Percentiles rank a stretch among this genome's conserved stretches.
Evolutionary conservation across 1,284 basidiomycete genomes (phyloP).

Genomic region (Violaceomyces palustris): DNA sequence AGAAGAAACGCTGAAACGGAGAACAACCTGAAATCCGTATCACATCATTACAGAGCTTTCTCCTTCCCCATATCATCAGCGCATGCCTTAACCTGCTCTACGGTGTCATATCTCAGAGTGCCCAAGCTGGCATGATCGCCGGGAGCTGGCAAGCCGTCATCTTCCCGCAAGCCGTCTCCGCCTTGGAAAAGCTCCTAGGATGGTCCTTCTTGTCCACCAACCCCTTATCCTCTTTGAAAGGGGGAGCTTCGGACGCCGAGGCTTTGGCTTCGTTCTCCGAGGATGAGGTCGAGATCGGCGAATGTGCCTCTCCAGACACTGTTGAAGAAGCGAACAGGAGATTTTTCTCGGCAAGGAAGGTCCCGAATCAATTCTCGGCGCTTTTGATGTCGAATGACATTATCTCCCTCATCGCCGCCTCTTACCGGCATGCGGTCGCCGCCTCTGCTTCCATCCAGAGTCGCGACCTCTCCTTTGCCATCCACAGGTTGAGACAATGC

Average conservation of each 20-base stretch:
- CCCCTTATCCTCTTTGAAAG: no score
- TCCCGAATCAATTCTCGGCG: slow-evolving; percentile 16
- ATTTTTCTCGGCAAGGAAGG: no score
- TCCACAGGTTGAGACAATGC: slow-evolving; percentile 30
- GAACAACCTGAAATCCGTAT: neutral
- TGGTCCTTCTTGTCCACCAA: slow-evolving; percentile 35
- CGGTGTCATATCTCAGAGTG: slow-evolving; percentile 15
- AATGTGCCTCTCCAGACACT: no score
- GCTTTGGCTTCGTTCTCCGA: no score
- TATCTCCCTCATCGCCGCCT: slow-evolving; percentile 23
- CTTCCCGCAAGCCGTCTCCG: slow-evolving; percentile 25
- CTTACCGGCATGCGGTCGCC: slow-evolving; percentile 18
- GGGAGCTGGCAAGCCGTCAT: slow-evolving; percentile 14
- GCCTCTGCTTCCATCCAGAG: slow-evolving; percentile 1
- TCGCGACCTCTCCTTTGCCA: slow-evolving; percentile 20
- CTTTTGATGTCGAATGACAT: slow-evolving; percentile 29
- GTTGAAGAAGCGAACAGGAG: no score
- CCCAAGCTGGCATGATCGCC: neutral
- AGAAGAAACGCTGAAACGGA: neutral
- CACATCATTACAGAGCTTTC: slow-evolving; percentile 7
- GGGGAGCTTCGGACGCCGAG: no score
- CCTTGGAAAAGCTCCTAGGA: slow-evolving; percentile 30
- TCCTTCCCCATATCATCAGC: slow-evolving; percentile 28
- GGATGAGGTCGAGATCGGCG: no score
- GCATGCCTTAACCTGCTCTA: slow-evolving; percentile 27